These are phyloP conservation scores for Xylariomycetidae sp. DNA, from an alignment of 2,329 filamentous ascomycete species.

Conservation along the genomic window DNA sequence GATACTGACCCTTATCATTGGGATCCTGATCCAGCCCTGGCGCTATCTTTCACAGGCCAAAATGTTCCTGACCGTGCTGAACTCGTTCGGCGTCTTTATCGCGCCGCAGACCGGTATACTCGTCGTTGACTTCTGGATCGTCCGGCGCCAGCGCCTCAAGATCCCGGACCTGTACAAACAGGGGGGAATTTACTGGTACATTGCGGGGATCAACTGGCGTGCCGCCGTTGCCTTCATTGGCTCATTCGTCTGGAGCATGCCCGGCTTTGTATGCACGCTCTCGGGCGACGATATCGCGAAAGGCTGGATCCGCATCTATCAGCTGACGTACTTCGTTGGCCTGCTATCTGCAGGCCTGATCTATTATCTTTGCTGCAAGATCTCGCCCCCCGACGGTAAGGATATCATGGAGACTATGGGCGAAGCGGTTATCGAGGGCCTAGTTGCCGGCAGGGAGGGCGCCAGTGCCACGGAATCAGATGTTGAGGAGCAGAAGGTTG, in stretches of 20 bases:
- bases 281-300: background rate
- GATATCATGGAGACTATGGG: no score
- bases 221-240: background rate
- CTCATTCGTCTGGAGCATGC: background rate
- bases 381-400: no score
- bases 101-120: conserved; percentile 42
- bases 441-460: no score
- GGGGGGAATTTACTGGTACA: background rate
- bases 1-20: conserved; percentile 36
- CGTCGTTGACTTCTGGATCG: conserved; percentile 40
- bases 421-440: no score
- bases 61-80: conserved; percentile 34
- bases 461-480: no score
- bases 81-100: conserved; percentile 38
- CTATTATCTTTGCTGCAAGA: background rate
- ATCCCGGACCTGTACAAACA: conserved; percentile 40
- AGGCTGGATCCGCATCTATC: background rate
- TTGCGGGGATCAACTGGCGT: background rate
- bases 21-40: conserved; percentile 40
- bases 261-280: background rate
- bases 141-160: conserved; percentile 34
- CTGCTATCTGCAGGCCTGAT: background rate
- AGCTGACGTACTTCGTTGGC: background rate
- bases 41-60: conserved; percentile 37
- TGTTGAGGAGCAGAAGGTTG: no score